phyloP scores from a whole-genome alignment of 2,329 filamentous ascomycete genomes.

The Aspergillus floridensis region DNA sequence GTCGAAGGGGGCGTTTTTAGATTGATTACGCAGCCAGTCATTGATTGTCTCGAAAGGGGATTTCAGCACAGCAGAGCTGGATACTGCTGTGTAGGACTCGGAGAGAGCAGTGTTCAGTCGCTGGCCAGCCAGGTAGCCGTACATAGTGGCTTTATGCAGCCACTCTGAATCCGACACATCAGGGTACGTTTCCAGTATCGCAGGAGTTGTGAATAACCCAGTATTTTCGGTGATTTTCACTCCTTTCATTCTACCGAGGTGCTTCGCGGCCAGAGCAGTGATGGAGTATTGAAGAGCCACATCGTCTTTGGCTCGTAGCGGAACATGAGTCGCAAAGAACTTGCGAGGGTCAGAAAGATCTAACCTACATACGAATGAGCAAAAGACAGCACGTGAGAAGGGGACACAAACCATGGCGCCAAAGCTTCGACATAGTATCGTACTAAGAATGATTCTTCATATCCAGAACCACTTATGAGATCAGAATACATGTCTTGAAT shows the following conservation, averaged over 20 bases:
- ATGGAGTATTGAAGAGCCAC: slow-evolving; percentile 37
- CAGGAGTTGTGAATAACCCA: slow-evolving; percentile 38
- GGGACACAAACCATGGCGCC: slow-evolving; percentile 33
- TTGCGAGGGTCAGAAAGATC: slow-evolving; percentile 42
- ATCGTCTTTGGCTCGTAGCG: slow-evolving; percentile 37
- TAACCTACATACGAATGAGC: slow-evolving; percentile 27
- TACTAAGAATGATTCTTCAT: slow-evolving; percentile 39
- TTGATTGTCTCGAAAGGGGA: slow-evolving; percentile 30
- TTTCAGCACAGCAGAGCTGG: slow-evolving; percentile 30
- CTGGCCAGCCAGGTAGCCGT: slow-evolving; percentile 59
- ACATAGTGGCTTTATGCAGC: slow-evolving; percentile 60
- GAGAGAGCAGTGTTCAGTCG: slow-evolving; percentile 43
- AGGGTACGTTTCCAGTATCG: slow-evolving; percentile 48
- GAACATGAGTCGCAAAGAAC: slow-evolving; percentile 39
- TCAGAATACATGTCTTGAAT: slow-evolving; percentile 38
- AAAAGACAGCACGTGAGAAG: background rate
- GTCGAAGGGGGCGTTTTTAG: slow-evolving; percentile 10
- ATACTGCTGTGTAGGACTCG: slow-evolving; percentile 29
- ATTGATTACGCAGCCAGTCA: slow-evolving; percentile 23
- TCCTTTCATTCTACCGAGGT: slow-evolving; percentile 36
- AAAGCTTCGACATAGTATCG: slow-evolving; percentile 38
- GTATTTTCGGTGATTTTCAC: slow-evolving; percentile 19
- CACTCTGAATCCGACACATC: slow-evolving; percentile 52
- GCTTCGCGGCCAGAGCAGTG: slow-evolving; percentile 41
- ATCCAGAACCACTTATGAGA: slow-evolving; percentile 37